A percentile compares a stretch with the other conserved stretches of the same genome.
phyloP scores from a whole-genome alignment of 306 rosid genomes.

The Fragaria iinumae region DNA sequence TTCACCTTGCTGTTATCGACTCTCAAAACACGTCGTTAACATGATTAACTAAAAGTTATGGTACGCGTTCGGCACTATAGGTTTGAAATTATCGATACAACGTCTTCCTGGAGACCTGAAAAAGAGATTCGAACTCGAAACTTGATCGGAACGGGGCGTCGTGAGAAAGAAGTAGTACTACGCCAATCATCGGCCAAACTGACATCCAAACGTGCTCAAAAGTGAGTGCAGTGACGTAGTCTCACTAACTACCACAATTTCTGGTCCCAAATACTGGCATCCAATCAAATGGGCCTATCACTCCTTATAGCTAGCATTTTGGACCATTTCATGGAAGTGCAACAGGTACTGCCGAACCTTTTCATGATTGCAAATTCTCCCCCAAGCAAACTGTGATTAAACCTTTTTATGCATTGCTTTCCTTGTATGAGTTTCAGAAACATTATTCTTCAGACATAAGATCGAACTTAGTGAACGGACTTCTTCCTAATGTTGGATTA shows the following conservation, averaged over 20 bases:
- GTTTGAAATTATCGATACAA: too few relatives aligned
- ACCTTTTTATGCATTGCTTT: background rate
- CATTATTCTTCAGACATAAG: background rate
- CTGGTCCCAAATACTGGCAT: conserved; percentile 17
- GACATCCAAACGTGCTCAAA: background rate
- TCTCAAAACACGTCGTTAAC: background rate
- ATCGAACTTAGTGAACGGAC: background rate
- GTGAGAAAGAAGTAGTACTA: background rate
- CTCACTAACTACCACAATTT: conserved; percentile 4
- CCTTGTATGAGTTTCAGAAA: background rate
- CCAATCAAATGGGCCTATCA: background rate
- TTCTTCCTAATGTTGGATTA: background rate
- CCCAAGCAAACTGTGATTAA: background rate
- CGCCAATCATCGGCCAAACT: background rate
- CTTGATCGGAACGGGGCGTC: background rate
- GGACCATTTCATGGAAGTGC: conserved; percentile 22
- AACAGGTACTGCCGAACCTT: background rate
- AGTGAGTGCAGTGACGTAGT: conserved; percentile 8
- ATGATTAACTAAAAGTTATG: background rate
- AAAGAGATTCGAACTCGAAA: background rate
- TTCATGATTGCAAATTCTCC: background rate
- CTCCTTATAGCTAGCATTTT: conserved; percentile 7
- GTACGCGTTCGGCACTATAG: too few relatives aligned
- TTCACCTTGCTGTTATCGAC: background rate
- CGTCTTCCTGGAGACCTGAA: background rate